Evolutionary conservation across 257 asterid species (phyloP).

Genomic region (Lavandula angustifolia): DNA sequence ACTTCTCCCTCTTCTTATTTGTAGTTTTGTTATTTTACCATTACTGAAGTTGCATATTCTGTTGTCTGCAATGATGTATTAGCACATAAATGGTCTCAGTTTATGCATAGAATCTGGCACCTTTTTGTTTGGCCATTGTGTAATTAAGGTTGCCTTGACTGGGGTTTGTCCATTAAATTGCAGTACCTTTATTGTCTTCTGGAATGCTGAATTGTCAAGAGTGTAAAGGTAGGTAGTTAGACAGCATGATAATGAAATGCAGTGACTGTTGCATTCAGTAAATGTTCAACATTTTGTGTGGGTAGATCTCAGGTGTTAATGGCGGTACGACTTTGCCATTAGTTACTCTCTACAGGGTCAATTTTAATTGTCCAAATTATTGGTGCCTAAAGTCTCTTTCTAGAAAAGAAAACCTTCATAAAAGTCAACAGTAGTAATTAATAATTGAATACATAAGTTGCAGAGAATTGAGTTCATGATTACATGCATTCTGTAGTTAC

Average conservation of each 20-base stretch:
- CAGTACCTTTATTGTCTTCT: not conserved
- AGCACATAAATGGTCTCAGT: too few species aligned
- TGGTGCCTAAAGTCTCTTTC: not conserved
- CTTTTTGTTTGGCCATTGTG: too few species aligned
- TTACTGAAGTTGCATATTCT: too few species aligned
- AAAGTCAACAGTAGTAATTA: not conserved
- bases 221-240: conserved; percentile 12
- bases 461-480: not conserved
- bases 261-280: not conserved
- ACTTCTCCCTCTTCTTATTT: too few species aligned
- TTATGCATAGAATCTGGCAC: too few species aligned
- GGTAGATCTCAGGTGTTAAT: conserved; percentile 18
- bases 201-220: not conserved
- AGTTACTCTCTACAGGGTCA: conserved; percentile 3
- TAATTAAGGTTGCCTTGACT: too few species aligned
- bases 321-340: conserved; percentile 6
- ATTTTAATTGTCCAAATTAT: not conserved
- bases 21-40: not conserved
- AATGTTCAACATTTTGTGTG: not conserved
- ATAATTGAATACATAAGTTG: not conserved
- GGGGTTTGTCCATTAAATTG: too few species aligned
- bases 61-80: too few species aligned
- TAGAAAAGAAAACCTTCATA: too few species aligned
- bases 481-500: not conserved
- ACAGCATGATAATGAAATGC: conserved; percentile 6